Percentiles rank a stretch among this genome's conserved stretches.
Evolutionary conservation across 192 early-diverging fungal genomes (phyloP).

Genomic region (Coemansia sp.): DNA sequence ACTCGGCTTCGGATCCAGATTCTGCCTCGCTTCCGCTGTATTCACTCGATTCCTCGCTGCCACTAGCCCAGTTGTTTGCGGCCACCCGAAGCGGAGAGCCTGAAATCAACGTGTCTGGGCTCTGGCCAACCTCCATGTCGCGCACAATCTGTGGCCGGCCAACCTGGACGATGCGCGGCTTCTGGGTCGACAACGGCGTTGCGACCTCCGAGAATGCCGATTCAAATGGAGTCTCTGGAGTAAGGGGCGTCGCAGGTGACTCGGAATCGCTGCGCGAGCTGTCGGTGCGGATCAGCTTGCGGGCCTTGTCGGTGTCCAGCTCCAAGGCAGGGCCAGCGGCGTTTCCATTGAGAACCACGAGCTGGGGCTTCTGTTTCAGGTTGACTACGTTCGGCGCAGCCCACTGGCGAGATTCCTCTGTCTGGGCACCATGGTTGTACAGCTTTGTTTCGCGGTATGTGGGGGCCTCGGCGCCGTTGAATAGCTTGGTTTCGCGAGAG

Average conservation of each 20-base stretch:
- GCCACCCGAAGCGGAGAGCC: constrained; percentile 25
- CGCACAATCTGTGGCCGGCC: constrained; percentile 20
- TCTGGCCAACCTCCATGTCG: constrained; percentile 9
- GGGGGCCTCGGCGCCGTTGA: constrained; percentile 7
- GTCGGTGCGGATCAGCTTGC: neutral
- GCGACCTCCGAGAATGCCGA: constrained; percentile 17
- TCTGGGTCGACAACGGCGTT: constrained; percentile 19
- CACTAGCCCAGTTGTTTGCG: constrained; percentile 37
- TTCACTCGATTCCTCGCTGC: constrained; percentile 1
- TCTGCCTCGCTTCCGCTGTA: neutral
- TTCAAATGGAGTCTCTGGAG: constrained; percentile 22
- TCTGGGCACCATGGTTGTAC: constrained; percentile 13
- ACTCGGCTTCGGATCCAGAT: neutral
- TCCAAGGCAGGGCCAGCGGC: constrained; percentile 11
- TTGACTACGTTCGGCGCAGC: constrained; percentile 36
- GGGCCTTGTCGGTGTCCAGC: constrained; percentile 12
- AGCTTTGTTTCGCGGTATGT: constrained; percentile 37
- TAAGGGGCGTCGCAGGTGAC: constrained; percentile 16
- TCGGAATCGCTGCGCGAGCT: neutral
- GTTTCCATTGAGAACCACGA: constrained; percentile 24
- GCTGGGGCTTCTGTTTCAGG: constrained; percentile 34
- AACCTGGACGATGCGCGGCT: constrained; percentile 41
- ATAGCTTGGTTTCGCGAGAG: constrained; percentile 29
- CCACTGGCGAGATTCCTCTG: constrained; percentile 33
- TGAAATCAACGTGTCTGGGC: constrained; percentile 3